Base-by-base conservation (phyloP, 352 stramenopile species). In the Phytophthora quininea region DNA sequence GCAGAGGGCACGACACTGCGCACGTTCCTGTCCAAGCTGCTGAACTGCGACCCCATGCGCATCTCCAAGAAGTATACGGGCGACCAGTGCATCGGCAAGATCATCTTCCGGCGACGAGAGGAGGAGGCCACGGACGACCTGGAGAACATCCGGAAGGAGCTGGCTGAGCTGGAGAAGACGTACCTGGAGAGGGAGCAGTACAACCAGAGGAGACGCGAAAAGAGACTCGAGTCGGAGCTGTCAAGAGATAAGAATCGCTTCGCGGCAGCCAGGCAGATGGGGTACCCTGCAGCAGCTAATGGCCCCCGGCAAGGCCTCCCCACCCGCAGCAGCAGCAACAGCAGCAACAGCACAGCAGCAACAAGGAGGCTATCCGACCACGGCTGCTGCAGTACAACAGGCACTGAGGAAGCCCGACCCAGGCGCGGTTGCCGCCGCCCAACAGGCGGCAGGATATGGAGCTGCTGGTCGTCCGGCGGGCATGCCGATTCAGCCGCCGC, bases 1-100 rank as follows among this genome's bases (percentile, higher is more conserved):
- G 97, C 96, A 0, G 96, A 99, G 73, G 97, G 97, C 52, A 99
- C 97, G 10, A 99, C 97, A 15, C 76, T 99, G 33, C 88, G 98
- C 29, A 99, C 96, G 31, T 99, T 99, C 73, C 75, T 99, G 37
- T 98, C 91, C 56, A 99, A 99, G 73, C 64, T 99, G 12, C 78
- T 99, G 4, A 98, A 99, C 71, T 99, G 97, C 73, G 97, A 99
- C 79, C 97, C 97, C 7, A 99, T 99, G 97, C 83, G 97, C 12
- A 99, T 99, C 58, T 98, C 95, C 0, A 99, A 99, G 72, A 99
- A 99, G 79, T 99, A 99, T 69, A 98, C 98, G 51, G 97, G 97
- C 12, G 90, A 93, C 60, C 98, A 99, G 67, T 99, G 96, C 68
- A 99, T 99, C 63, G 97, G 97, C 69, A 99, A 99, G 76, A 89